A percentile compares a stretch with the other conserved stretches of the same genome.
Conservation (phyloP, 2,329 filamentous ascomycete species). For the Hymenoscyphus linearis region DNA sequence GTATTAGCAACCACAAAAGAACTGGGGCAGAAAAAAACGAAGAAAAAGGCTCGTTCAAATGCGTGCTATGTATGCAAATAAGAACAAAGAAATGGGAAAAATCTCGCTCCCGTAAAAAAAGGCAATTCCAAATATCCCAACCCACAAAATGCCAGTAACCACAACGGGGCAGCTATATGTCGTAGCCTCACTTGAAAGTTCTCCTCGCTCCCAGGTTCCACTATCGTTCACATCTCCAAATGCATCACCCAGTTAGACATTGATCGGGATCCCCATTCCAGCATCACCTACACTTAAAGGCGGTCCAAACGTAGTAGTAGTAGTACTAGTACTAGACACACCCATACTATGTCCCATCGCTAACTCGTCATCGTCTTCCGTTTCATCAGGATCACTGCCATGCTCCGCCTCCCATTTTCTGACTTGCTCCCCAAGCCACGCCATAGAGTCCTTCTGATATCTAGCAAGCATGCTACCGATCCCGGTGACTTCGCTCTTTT, state of each 20-base stretch:
- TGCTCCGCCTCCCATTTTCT: not conserved
- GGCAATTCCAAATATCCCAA: not conserved
- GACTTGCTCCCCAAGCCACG: constrained; percentile 14
- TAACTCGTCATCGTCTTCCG: constrained; percentile 8
- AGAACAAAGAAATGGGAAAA: no score
- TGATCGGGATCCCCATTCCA: not conserved
- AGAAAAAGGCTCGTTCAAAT: not conserved
- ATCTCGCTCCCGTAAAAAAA: not conserved
- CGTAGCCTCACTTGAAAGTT: not conserved
- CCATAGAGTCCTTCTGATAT: constrained; percentile 7
- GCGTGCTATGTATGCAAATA: not conserved
- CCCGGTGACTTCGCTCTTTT: constrained; percentile 46
- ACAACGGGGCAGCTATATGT: not conserved
- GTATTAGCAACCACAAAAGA: not conserved
- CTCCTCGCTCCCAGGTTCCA: not conserved
- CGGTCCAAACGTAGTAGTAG: not conserved
- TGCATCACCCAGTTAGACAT: not conserved
- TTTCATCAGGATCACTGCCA: constrained; percentile 12
- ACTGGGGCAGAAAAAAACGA: no score
- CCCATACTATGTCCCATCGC: not conserved
- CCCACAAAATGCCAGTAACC: not conserved
- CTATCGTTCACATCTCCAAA: not conserved
- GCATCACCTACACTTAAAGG: not conserved
- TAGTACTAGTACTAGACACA: not conserved
- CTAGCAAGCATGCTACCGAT: constrained; percentile 44